Percentiles rank a stretch among this genome's conserved stretches.
phyloP scores from a whole-genome alignment of 768 basidiomycete species.

The Lentinula guzmanii region DNA sequence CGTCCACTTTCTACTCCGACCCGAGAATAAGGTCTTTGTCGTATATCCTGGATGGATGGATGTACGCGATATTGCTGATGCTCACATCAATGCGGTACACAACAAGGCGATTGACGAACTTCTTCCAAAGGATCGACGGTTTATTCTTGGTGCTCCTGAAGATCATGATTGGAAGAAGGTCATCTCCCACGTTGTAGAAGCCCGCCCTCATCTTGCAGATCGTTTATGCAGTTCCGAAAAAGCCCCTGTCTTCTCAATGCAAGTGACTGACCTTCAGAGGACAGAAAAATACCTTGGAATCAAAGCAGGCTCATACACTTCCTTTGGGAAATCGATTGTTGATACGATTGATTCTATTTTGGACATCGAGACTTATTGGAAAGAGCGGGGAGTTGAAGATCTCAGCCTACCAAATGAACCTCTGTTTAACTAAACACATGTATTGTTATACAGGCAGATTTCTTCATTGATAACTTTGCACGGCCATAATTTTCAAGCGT shows the following conservation, averaged over 20 bases:
- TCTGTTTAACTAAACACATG: background rate
- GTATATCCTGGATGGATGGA: slow-evolving; percentile 5
- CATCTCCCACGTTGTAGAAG: slow-evolving; percentile 1
- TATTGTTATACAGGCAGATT: no score
- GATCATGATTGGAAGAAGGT: slow-evolving; percentile 3
- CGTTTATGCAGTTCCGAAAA: background rate
- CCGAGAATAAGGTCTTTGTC: slow-evolving; percentile 2
- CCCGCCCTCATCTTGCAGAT: slow-evolving; percentile 3
- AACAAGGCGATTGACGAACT: slow-evolving; percentile 3
- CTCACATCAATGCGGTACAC: slow-evolving; percentile 5
- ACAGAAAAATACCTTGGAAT: slow-evolving; percentile 5
- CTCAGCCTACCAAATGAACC: slow-evolving; percentile 1
- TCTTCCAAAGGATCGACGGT: background rate
- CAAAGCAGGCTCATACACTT: background rate
- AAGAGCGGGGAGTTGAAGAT: background rate
- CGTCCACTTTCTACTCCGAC: slow-evolving; percentile 1
- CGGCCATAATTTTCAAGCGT: no score
- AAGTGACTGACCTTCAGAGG: background rate
- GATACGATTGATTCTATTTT: slow-evolving; percentile 6
- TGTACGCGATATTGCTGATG: slow-evolving; percentile 5
- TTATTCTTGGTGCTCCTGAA: slow-evolving; percentile 5
- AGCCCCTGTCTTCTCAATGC: background rate
- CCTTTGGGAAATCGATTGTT: background rate
- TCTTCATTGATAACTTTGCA: no score
- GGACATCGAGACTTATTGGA: slow-evolving; percentile 5